These are phyloP conservation scores for Catenaria anguillulae DNA, from an alignment of 371 early-diverging fungal species.

Conservation along the genomic window DNA sequence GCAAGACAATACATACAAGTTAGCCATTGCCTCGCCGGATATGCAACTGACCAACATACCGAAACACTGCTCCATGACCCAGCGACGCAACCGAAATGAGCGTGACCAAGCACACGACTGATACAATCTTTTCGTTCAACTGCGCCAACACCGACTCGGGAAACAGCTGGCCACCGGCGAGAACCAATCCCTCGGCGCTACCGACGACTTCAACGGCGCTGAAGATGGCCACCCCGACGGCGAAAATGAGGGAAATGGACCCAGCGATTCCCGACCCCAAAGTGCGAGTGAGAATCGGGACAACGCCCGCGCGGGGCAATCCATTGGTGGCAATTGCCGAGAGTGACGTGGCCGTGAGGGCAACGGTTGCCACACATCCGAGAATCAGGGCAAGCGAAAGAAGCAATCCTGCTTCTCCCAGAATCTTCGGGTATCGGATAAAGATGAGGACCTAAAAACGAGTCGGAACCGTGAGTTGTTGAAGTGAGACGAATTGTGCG, in stretches of 20 bases:
- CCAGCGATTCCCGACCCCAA: conserved; percentile 9
- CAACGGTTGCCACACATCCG: conserved; percentile 3
- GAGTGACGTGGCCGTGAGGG: conserved; percentile 7
- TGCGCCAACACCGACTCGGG: not conserved
- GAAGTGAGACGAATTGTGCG: no score
- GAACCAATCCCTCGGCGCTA: conserved; percentile 7
- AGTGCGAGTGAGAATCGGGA: not conserved
- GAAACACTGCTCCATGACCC: not conserved
- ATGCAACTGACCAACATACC: not conserved
- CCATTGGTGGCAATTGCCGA: conserved; percentile 11
- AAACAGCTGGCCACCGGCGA: not conserved
- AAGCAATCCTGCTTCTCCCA: conserved; percentile 6
- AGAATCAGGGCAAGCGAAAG: not conserved
- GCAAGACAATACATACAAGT: no score
- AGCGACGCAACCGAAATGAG: not conserved
- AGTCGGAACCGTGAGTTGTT: no score
- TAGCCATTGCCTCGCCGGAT: no score
- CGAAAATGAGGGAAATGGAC: not conserved
- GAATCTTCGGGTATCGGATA: conserved; percentile 8
- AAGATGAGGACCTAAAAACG: conserved; percentile 10
- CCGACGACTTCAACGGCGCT: conserved; percentile 10
- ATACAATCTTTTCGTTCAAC: not conserved
- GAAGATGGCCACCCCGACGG: conserved; percentile 8
- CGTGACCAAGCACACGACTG: not conserved
- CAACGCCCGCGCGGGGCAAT: conserved; percentile 3